Conservation (phyloP, 1,139 yeast species). For the Candida tetrigidarum region DNA sequence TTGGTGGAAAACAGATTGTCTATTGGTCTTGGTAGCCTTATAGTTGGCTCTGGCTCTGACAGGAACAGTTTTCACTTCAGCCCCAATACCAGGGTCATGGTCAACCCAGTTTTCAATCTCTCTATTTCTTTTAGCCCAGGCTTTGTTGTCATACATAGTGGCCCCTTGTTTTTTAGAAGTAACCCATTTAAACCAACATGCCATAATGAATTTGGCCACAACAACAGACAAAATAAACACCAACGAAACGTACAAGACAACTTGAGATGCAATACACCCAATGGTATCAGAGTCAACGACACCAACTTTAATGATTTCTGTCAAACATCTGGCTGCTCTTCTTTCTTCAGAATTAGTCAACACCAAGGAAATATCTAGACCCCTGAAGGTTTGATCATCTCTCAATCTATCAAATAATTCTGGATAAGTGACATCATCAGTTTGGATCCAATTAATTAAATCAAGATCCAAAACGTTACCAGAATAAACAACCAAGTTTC, state of each 20-base stretch:
- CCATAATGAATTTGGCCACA: constrained; percentile 74
- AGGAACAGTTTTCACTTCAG: constrained; percentile 62
- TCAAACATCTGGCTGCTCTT: constrained; percentile 76
- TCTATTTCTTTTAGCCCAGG: constrained; percentile 52
- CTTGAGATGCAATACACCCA: constrained; percentile 93
- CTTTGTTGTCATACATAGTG: constrained; percentile 52
- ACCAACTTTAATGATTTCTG: constrained; percentile 91
- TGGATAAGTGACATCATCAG: constrained; percentile 74
- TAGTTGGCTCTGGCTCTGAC: constrained; percentile 54
- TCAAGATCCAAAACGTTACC: constrained; percentile 87
- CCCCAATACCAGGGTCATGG: constrained; percentile 48
- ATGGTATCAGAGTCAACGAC: constrained; percentile 86
- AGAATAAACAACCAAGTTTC: constrained; percentile 84
- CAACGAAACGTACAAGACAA: constrained; percentile 79
- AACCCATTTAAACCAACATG: constrained; percentile 88
- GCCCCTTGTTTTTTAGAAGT: constrained; percentile 84
- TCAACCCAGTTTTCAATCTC: constrained; percentile 85
- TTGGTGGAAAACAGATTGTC: constrained; percentile 49
- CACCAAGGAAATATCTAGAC: constrained; percentile 81
- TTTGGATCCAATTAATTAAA: constrained; percentile 72
- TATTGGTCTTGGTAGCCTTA: constrained; percentile 42
- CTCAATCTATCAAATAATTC: constrained; percentile 65
- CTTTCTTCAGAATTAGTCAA: constrained; percentile 73
- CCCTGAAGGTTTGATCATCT: constrained; percentile 58
- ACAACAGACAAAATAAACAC: constrained; percentile 86